phyloP scores from a whole-genome alignment of 768 basidiomycete genomes.

The Pholiota microspora region DNA sequence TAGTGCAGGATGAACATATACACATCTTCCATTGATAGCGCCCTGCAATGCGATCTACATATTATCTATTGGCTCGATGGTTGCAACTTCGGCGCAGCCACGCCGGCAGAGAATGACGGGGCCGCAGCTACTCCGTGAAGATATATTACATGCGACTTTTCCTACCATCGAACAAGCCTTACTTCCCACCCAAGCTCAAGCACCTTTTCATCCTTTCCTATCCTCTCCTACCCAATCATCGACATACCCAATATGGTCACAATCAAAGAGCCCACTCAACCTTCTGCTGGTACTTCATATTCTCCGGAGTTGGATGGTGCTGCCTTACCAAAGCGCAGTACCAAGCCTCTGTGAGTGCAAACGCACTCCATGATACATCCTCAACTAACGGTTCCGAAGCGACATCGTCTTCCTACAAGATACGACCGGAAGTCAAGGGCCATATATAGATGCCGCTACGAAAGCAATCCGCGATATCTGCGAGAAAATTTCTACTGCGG shows the following conservation, averaged over 20 bases:
- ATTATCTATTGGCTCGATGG: background rate
- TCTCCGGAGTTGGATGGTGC: background rate
- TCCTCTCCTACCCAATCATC: background rate
- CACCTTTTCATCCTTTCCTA: background rate
- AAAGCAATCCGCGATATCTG: conserved; percentile 52
- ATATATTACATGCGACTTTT: background rate
- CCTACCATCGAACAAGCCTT: background rate
- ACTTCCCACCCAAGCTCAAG: background rate
- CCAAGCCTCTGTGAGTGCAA: conserved; percentile 14
- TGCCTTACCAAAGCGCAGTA: background rate
- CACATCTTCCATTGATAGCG: background rate
- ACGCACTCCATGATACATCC: background rate
- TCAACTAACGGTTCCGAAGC: conserved; percentile 8
- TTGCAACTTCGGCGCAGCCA: background rate
- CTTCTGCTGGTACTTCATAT: background rate
- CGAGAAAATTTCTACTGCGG: conserved; percentile 47
- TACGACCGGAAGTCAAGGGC: conserved; percentile 44
- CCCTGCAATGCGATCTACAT: background rate
- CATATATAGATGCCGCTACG: conserved; percentile 39
- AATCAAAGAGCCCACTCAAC: background rate
- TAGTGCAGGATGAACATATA: no score
- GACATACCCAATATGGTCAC: background rate
- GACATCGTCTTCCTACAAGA: conserved; percentile 53
- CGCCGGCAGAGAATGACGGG: background rate
- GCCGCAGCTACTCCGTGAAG: background rate